Evolutionary conservation across 768 basidiomycete species (phyloP).

Genomic region (Tephrocybe rancida): DNA sequence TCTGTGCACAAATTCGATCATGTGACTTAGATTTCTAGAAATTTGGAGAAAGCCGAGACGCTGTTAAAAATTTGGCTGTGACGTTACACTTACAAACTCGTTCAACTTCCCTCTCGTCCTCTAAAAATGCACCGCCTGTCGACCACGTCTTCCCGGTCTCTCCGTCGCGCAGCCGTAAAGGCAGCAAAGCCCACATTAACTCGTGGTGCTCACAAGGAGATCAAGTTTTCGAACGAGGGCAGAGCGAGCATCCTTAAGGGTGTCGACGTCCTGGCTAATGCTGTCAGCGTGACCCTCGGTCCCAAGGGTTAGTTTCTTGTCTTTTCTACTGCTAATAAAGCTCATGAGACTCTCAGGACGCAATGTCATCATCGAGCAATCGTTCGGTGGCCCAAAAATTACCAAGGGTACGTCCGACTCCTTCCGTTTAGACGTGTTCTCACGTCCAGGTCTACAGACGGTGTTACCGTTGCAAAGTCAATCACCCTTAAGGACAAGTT

Average conservation of each 20-base stretch:
- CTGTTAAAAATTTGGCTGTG: conserved; percentile 11
- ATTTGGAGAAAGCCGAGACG: conserved; percentile 14
- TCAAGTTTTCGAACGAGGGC: conserved; percentile 95
- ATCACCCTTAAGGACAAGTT: conserved; percentile 97
- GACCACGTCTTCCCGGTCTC: conserved; percentile 61
- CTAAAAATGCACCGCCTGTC: conserved; percentile 74
- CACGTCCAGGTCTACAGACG: conserved; percentile 53
- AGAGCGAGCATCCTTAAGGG: conserved; percentile 92
- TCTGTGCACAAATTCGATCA: conserved; percentile 14
- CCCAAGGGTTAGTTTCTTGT: conserved; percentile 72
- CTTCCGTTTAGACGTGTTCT: neutral
- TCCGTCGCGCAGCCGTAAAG: conserved; percentile 68
- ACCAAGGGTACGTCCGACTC: conserved; percentile 74
- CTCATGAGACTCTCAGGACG: conserved; percentile 55
- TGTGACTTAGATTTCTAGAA: conserved; percentile 18
- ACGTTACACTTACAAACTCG: conserved; percentile 5
- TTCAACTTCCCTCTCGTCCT: neutral
- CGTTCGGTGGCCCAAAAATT: conserved; percentile 89
- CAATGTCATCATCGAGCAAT: conserved; percentile 98
- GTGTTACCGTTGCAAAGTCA: conserved; percentile 97
- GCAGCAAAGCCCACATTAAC: conserved; percentile 52
- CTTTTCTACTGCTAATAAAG: neutral
- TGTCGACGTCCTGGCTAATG: conserved; percentile 96
- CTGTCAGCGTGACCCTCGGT: conserved; percentile 94
- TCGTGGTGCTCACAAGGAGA: conserved; percentile 91